A percentile compares a stretch with the other conserved stretches of the same genome.
phyloP scores from a whole-genome alignment of 148 eudicot genomes.

The Amaranthus hypochondriacus region DNA sequence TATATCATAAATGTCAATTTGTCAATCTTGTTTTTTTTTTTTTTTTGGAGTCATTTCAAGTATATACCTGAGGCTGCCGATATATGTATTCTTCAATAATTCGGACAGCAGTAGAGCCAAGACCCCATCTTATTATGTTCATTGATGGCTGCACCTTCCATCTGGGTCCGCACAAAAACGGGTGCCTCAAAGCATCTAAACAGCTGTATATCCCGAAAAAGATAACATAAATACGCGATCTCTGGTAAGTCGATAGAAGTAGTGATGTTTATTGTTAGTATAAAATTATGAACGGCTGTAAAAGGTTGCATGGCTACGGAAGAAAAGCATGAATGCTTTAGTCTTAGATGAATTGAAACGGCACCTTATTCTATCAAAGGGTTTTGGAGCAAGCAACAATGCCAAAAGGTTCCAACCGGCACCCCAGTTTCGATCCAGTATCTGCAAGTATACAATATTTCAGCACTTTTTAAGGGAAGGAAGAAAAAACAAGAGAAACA shows the following conservation, averaged over 20 bases:
- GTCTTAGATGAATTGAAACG: not conserved
- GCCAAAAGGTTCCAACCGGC: conserved; percentile 95
- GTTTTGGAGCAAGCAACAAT: conserved; percentile 74
- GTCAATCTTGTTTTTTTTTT: too few relatives aligned
- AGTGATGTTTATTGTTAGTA: too few relatives aligned
- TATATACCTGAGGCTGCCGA: conserved; percentile 64
- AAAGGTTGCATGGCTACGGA: not conserved
- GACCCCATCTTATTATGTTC: conserved; percentile 90
- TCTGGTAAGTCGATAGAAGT: too few relatives aligned
- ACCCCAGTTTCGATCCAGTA: conserved; percentile 97
- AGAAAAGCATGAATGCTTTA: not conserved
- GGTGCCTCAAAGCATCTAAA: conserved; percentile 88
- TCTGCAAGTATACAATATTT: conserved; percentile 39
- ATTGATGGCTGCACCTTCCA: conserved; percentile 89
- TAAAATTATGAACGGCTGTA: not conserved
- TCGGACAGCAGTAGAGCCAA: conserved; percentile 93
- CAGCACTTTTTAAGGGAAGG: conserved; percentile 4
- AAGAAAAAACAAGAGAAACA: not conserved
- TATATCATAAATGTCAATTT: too few relatives aligned
- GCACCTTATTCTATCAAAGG: conserved; percentile 81
- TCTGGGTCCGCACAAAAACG: conserved; percentile 91
- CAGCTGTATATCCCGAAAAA: conserved; percentile 48
- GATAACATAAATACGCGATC: not conserved
- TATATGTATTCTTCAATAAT: conserved; percentile 95
- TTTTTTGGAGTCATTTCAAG: not conserved